phyloP scores from a whole-genome alignment of 345 rosid genomes.

The Brassica carinata region DNA sequence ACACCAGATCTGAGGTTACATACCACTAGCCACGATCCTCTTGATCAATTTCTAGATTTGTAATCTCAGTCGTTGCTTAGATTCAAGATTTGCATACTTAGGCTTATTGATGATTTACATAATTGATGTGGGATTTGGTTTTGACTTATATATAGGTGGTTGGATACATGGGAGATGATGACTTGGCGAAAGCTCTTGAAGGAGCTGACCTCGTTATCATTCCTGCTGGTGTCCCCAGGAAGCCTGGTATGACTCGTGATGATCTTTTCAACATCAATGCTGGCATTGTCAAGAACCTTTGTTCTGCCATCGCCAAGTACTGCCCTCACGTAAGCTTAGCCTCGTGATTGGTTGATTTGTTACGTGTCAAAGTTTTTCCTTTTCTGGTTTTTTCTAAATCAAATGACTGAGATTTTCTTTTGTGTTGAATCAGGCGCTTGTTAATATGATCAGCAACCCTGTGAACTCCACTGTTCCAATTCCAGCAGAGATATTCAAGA shows the following conservation, averaged over 20 bases:
- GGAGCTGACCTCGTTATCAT: conserved; percentile 67
- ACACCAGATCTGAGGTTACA: conserved; percentile 67
- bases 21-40: background rate
- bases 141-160: conserved; percentile 32
- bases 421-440: conserved; percentile 50
- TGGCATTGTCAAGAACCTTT: conserved; percentile 51
- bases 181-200: conserved; percentile 47
- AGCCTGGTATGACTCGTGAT: conserved; percentile 82
- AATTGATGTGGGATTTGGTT: background rate
- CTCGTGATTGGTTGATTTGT: background rate
- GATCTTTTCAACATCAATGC: conserved; percentile 73
- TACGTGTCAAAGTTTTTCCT: background rate
- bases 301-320: conserved; percentile 59
- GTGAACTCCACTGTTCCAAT: conserved; percentile 86
- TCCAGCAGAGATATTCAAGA: conserved; percentile 76
- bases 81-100: background rate
- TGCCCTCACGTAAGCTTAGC: conserved; percentile 49
- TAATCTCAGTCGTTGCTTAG: background rate
- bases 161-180: conserved; percentile 51
- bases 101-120: background rate
- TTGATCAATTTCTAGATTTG: background rate
- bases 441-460: conserved; percentile 83
- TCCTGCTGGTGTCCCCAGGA: conserved; percentile 80
- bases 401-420: background rate
- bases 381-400: background rate